Evolutionary conservation across 371 early-diverging fungal genomes (phyloP), one percentile per base, ranked within the genome.

Genomic region (Massospora cicadina): DNA sequence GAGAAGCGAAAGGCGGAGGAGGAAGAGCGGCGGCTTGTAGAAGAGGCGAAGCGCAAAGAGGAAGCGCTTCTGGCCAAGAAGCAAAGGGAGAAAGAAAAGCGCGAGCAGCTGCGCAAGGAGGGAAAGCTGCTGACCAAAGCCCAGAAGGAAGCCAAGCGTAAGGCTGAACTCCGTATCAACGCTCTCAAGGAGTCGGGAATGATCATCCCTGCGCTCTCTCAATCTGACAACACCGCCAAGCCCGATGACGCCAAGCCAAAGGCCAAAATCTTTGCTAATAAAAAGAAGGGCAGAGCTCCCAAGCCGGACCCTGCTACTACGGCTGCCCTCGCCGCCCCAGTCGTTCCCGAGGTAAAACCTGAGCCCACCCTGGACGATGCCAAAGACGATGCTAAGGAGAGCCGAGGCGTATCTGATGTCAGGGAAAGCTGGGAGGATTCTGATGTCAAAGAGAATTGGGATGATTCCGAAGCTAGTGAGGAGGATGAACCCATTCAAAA

Each of bases 121-220:
- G 97, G 98, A 60, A 93, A 93, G 71, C 80, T 91, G 32, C 74
- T 94, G 71, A 91, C 95, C 53, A 90, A 91, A 71, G 82, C 90
- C n/a, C 90, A 98, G 74, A 92, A 89, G 76, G 87, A 86, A 68
- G 90, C 87, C 33, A 83, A 89, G 69, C 81, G 81, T 23, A 76
- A 75, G 60, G 87, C 84, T 57, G 79, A 86, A 63, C 75, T 84
- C 58, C 82, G 83, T 69, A 80, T 87, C 55, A 79, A 94, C 68
- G 89, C 85, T 59, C 72, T 96, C 74, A 71, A 91, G 26, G 83
- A 79, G 32, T 79, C 89, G 2, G 91, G 89, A 24, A 74, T 88
- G 68, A 88, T 86, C 71, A 80, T 94, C 26, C 85, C 84, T 53
- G 95, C 87, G 43, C 77, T 94, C 26, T 24, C 31, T 27, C 64